Conservation (phyloP, 2,329 filamentous ascomycete genomes). For the Colletotrichum lentis region DNA sequence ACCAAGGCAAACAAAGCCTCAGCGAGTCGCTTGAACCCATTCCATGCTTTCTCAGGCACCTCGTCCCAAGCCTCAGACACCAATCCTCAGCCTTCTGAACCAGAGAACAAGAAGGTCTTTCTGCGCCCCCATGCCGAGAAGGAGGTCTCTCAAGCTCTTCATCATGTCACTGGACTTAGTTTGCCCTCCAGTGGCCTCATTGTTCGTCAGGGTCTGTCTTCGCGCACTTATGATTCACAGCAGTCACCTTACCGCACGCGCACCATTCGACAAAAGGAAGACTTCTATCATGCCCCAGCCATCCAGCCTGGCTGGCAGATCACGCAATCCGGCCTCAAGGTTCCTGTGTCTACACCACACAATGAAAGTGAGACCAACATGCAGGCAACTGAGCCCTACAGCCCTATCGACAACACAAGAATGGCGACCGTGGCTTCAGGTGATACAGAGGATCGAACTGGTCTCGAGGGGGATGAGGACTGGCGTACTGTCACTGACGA, state of each 20-base stretch:
- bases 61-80: slow-evolving; percentile 31
- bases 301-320: slow-evolving; percentile 34
- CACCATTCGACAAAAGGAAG: neutral
- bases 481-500: slow-evolving; percentile 38
- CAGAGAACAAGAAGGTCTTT: slow-evolving; percentile 24
- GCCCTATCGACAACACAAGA: slow-evolving; percentile 18
- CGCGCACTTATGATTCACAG: neutral
- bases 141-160: slow-evolving; percentile 36
- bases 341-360: neutral
- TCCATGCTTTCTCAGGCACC: slow-evolving; percentile 28
- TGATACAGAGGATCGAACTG: slow-evolving; percentile 11
- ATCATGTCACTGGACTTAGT: slow-evolving; percentile 27
- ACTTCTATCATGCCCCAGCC: slow-evolving; percentile 35
- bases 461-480: slow-evolving; percentile 31
- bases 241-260: slow-evolving; percentile 4
- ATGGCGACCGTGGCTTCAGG: slow-evolving; percentile 11
- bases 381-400: slow-evolving; percentile 19
- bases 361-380: slow-evolving; percentile 15
- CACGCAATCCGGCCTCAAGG: slow-evolving; percentile 28
- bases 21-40: slow-evolving; percentile 30
- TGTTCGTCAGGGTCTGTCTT: slow-evolving; percentile 17
- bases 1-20: neutral
- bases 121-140: slow-evolving; percentile 28
- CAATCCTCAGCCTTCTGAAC: slow-evolving; percentile 12
- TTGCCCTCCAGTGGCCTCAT: slow-evolving; percentile 35